Conservation (phyloP, 345 rosid species). For the Sapria himalayana region DNA sequence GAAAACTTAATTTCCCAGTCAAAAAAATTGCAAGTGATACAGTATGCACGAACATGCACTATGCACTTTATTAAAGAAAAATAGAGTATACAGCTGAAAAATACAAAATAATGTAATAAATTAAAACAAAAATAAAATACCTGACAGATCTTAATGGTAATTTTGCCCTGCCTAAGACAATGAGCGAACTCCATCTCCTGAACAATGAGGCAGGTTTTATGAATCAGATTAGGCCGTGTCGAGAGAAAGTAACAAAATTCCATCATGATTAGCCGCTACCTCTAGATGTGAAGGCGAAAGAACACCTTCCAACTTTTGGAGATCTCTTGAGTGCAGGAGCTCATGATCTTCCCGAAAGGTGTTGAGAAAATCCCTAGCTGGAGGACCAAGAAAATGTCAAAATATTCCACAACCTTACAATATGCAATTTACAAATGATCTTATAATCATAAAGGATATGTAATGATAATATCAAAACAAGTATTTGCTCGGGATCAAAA, state of each 20-base stretch:
- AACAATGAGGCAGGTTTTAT: too few relatives aligned
- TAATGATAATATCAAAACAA: too few relatives aligned
- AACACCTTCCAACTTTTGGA: conserved; percentile 87
- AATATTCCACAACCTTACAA: neutral
- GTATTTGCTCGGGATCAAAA: too few relatives aligned
- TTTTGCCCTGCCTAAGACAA: conserved; percentile 67
- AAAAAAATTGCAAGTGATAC: too few relatives aligned
- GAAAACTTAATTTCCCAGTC: conserved; percentile 13
- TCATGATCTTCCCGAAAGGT: conserved; percentile 77
- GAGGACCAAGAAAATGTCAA: neutral
- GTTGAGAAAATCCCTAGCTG: conserved; percentile 62
- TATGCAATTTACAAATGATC: neutral
- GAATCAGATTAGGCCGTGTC: too few relatives aligned
- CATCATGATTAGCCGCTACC: too few relatives aligned
- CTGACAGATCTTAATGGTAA: conserved; percentile 81
- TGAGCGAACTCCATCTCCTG: conserved; percentile 98
- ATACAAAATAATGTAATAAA: neutral
- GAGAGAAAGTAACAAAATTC: too few relatives aligned
- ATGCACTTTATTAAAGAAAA: too few relatives aligned
- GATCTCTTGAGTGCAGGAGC: conserved; percentile 65
- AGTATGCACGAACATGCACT: too few relatives aligned
- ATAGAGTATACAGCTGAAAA: too few relatives aligned
- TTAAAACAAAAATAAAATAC: conserved; percentile 13
- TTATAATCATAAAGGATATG: too few relatives aligned
- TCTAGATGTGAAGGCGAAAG: conserved; percentile 83